phyloP scores from a whole-genome alignment of 2,329 filamentous ascomycete species.

The Cytospora piceicola region DNA sequence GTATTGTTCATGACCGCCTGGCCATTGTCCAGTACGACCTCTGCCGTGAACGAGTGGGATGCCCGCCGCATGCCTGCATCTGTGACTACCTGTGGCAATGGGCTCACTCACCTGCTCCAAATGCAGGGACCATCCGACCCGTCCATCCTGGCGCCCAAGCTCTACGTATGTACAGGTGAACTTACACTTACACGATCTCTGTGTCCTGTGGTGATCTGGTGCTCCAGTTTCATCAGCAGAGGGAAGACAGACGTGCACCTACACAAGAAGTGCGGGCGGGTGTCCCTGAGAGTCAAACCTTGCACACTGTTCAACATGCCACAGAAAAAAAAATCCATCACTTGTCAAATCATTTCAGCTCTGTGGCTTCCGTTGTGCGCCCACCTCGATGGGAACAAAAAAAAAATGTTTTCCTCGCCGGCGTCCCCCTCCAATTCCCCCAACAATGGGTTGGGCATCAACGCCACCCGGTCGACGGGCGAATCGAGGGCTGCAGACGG shows the following conservation, averaged over 20 bases:
- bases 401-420: background rate
- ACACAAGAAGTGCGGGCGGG: background rate
- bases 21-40: background rate
- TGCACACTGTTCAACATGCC: background rate
- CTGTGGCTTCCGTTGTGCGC: background rate
- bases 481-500: background rate
- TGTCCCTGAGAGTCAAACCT: background rate
- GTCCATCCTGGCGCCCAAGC: background rate
- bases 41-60: background rate
- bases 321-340: background rate
- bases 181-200: background rate
- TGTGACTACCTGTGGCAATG: background rate
- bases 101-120: background rate
- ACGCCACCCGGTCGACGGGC: background rate
- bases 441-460: background rate
- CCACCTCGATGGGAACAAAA: too few species aligned
- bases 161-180: background rate
- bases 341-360: background rate
- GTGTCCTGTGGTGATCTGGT: background rate
- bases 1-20: background rate
- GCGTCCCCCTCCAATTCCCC: background rate
- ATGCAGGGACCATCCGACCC: background rate
- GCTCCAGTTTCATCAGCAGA: background rate
- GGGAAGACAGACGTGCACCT: background rate
- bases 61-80: background rate